Evolutionary conservation across 495 filamentous ascomycete genomes (phyloP).

Genomic region (Rhypophila decipiens): DNA sequence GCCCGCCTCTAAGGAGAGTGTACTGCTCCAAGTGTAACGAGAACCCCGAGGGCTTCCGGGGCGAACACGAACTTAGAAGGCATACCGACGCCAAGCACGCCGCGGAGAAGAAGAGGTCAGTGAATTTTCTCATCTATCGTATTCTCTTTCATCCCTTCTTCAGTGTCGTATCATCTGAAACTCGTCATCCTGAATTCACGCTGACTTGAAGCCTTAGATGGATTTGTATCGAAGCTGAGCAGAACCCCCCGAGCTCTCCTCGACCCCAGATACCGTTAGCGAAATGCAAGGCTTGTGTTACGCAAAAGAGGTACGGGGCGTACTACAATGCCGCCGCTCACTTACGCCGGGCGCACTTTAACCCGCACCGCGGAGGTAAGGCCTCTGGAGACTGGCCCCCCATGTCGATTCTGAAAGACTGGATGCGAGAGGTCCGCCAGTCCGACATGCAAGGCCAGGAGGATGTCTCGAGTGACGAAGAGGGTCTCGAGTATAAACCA

Average conservation of each 20-base stretch:
- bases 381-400: constrained; percentile 79
- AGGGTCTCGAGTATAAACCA: constrained; percentile 37
- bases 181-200: too few species aligned
- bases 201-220: too few species aligned
- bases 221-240: constrained; percentile 55
- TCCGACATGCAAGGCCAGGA: constrained; percentile 43
- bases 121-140: too few species aligned
- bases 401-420: constrained; percentile 78
- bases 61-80: constrained; percentile 85
- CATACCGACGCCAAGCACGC: constrained; percentile 82
- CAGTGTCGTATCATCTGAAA: too few species aligned
- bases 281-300: constrained; percentile 84
- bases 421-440: constrained; percentile 70
- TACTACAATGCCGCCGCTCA: constrained; percentile 98
- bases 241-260: constrained; percentile 31
- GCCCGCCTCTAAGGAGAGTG: constrained; percentile 71
- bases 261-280: constrained; percentile 62
- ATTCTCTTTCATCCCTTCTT: too few species aligned
- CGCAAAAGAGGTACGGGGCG: constrained; percentile 77
- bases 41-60: constrained; percentile 84
- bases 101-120: constrained; percentile 59
- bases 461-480: constrained; percentile 40
- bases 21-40: constrained; percentile 71
- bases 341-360: constrained; percentile 83
- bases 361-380: constrained; percentile 70